phyloP scores from a whole-genome alignment of 2,329 filamentous ascomycete species.

The Trichoderma polysporum region DNA sequence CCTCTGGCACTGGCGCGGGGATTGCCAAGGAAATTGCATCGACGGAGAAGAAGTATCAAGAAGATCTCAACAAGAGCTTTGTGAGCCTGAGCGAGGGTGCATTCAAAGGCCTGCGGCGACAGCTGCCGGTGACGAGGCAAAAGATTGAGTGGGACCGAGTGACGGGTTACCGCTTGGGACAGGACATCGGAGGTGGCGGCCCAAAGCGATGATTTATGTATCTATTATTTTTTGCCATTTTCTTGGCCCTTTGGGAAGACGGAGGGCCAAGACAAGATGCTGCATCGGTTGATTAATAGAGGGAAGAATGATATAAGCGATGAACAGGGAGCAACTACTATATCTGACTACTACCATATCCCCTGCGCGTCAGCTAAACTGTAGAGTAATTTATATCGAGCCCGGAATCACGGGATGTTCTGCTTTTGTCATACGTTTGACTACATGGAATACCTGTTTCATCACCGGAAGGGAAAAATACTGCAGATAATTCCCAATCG shows the following conservation, averaged over 20 bases:
- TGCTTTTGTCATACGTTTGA: neutral
- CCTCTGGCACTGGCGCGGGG: conserved; percentile 62
- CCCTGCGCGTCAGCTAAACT: neutral
- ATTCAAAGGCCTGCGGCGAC: conserved; percentile 89
- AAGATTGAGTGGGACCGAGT: conserved; percentile 99
- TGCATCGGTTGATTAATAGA: conserved; percentile 15
- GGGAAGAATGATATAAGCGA: conserved; percentile 12
- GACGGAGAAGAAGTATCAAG: conserved; percentile 90
- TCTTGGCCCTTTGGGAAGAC: conserved; percentile 4
- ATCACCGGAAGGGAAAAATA: neutral
- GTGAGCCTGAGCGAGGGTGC: conserved; percentile 85
- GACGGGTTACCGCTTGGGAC: conserved; percentile 81
- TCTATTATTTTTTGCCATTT: neutral
- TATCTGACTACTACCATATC: neutral
- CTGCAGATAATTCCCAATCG: neutral
- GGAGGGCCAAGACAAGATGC: conserved; percentile 4
- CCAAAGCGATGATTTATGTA: conserved; percentile 46
- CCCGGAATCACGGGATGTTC: neutral
- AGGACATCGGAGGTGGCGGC: conserved; percentile 72
- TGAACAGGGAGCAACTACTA: neutral
- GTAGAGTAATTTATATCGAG: neutral
- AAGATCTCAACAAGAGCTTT: conserved; percentile 91
- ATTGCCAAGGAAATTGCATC: conserved; percentile 76
- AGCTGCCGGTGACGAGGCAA: conserved; percentile 93
- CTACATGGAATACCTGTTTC: neutral